These are phyloP conservation scores for Aureobasidium sp. DNA, from an alignment of 2,329 filamentous ascomycete species.

Conservation along the genomic window DNA sequence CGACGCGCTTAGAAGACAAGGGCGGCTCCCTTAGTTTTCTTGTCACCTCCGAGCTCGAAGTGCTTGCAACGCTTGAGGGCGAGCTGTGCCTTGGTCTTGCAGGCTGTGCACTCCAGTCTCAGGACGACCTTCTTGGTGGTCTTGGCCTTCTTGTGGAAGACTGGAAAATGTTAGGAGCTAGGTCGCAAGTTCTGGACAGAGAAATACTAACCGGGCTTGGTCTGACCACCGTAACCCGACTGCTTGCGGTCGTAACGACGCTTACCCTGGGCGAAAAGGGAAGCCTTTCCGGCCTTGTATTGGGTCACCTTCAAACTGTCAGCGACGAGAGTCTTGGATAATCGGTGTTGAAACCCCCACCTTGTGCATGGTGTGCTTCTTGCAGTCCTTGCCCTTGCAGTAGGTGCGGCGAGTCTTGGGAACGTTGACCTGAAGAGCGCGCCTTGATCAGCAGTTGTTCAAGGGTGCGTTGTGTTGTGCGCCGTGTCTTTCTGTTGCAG, in stretches of 20 bases:
- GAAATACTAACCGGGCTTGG: conserved; percentile 58
- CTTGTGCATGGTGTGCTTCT: conserved; percentile 69
- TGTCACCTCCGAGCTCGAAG: conserved; percentile 99
- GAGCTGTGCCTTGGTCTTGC: conserved; percentile 98
- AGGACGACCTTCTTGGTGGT: conserved; percentile 99
- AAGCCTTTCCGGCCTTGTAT: conserved; percentile 97
- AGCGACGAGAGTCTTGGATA: too few species aligned
- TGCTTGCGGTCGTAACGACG: conserved; percentile 99
- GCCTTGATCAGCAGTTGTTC: conserved; percentile 9
- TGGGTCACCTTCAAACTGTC: too few species aligned
- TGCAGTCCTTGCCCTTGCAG: conserved; percentile 94
- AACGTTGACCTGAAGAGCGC: conserved; percentile 72
- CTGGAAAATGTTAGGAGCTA: conserved; percentile 26
- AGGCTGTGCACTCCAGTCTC: conserved; percentile 91
- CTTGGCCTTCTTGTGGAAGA: conserved; percentile 99
- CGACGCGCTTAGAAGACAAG: conserved; percentile 86
- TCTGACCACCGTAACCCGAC: conserved; percentile 99
- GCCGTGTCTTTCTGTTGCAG: conserved; percentile 1
- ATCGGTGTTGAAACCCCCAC: too few species aligned
- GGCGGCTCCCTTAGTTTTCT: conserved; percentile 99
- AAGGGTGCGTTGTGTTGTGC: neutral
- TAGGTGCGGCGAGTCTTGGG: conserved; percentile 96
- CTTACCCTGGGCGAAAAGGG: conserved; percentile 97
- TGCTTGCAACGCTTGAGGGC: conserved; percentile 99
- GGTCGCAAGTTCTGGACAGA: too few species aligned